Percentiles rank a stretch among this genome's conserved stretches.
phyloP scores from a whole-genome alignment of 225 moss, liverwort and hornwort genomes.

The Marchantia paleacea region DNA sequence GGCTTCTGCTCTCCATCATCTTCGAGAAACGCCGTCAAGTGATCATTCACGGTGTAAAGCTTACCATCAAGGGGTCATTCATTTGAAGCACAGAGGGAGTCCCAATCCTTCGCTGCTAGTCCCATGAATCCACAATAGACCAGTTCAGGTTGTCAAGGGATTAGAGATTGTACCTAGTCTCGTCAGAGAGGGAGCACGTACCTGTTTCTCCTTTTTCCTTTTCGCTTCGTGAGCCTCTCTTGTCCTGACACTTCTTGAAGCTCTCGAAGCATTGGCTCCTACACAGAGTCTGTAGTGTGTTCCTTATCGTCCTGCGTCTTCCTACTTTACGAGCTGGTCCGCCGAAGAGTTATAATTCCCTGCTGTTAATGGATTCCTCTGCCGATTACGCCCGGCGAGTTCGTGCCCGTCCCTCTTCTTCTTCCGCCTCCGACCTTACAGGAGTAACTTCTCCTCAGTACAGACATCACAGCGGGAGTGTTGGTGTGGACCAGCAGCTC shows the following conservation, averaged over 20 bases:
- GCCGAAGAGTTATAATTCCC: neutral
- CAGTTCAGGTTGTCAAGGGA: neutral
- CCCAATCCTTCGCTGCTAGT: neutral
- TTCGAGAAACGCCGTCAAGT: neutral
- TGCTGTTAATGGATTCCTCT: slow-evolving; percentile 26
- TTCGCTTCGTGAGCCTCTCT: neutral
- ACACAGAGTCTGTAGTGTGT: neutral
- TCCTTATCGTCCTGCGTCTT: neutral
- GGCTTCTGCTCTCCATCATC: neutral
- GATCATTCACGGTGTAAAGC: neutral
- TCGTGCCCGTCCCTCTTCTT: neutral
- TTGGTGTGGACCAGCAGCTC: slow-evolving; percentile 5
- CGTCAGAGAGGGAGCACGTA: neutral
- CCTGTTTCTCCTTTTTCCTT: neutral
- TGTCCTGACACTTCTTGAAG: neutral
- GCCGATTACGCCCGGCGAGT: slow-evolving; percentile 20
- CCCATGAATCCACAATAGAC: neutral
- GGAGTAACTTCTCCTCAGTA: slow-evolving; percentile 7
- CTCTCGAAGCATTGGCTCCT: neutral
- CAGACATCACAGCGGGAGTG: neutral
- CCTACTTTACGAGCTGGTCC: neutral
- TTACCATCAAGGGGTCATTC: neutral
- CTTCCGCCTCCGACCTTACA: slow-evolving; percentile 1
- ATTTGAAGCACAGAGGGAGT: neutral
- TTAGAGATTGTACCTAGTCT: neutral